These are phyloP conservation scores for Prosopis cineraria DNA, from an alignment of 306 rosid species.

Conservation along the genomic window DNA sequence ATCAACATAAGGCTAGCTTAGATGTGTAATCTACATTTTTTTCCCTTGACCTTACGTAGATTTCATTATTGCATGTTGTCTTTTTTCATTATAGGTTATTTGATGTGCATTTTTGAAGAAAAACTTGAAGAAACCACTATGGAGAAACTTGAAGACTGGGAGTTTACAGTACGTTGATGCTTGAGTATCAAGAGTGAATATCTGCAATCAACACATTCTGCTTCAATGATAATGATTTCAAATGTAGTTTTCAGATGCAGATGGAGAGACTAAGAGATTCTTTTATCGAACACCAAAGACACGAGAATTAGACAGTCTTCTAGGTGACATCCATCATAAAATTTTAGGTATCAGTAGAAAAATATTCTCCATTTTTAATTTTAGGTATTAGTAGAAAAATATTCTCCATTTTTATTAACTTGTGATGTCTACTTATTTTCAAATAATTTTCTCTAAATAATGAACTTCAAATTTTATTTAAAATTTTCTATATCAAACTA, in stretches of 20 bases:
- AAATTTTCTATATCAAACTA: background rate
- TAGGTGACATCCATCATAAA: conserved; percentile 95
- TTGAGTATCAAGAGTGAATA: conserved; percentile 29
- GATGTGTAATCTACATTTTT: background rate
- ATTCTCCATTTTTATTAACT: background rate
- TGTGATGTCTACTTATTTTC: background rate
- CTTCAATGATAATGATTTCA: conserved; percentile 38
- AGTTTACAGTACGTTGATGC: conserved; percentile 68
- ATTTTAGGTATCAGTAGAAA: conserved; percentile 66
- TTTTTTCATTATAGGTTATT: conserved; percentile 64
- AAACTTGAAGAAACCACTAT: conserved; percentile 66
- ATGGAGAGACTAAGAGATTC: conserved; percentile 78
- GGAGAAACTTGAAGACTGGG: conserved; percentile 73
- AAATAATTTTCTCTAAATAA: background rate
- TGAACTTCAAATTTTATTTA: background rate
- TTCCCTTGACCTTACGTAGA: background rate
- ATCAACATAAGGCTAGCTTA: background rate
- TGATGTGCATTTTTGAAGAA: conserved; percentile 87
- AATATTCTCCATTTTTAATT: conserved; percentile 36
- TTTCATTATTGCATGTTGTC: conserved; percentile 17
- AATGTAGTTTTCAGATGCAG: conserved; percentile 80
- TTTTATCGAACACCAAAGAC: conserved; percentile 93
- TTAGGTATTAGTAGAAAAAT: conserved; percentile 56
- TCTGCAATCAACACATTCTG: conserved; percentile 20
- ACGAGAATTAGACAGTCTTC: conserved; percentile 78